Percentiles rank a stretch among this genome's conserved stretches.
Conservation (phyloP, 371 early-diverging fungal species). For the Apophysomyces elegans region DNA sequence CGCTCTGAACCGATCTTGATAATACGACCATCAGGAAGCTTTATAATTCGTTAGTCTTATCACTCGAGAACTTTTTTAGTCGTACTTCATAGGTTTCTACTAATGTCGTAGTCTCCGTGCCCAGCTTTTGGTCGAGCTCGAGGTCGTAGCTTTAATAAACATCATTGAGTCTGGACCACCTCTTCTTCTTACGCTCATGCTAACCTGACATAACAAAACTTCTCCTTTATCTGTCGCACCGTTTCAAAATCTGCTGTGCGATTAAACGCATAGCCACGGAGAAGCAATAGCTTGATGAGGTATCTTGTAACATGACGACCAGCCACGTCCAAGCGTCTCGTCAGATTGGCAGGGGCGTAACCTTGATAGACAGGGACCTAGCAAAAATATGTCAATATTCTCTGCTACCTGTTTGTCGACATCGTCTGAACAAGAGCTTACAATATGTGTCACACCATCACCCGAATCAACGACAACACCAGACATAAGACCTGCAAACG, state of each 20-base stretch:
- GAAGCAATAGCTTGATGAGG: slow-evolving; percentile 91
- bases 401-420: not conserved
- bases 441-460: slow-evolving; percentile 98
- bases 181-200: not conserved
- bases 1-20: slow-evolving; percentile 98
- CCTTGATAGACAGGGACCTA: slow-evolving; percentile 94
- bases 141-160: slow-evolving; percentile 81
- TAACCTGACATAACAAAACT: slow-evolving; percentile 95
- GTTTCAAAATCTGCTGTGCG: slow-evolving; percentile 98
- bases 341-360: slow-evolving; percentile 90
- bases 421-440: slow-evolving; percentile 20
- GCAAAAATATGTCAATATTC: not conserved
- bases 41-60: not conserved
- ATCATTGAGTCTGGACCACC: not conserved
- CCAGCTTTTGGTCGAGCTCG: slow-evolving; percentile 91
- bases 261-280: slow-evolving; percentile 96
- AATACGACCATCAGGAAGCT: slow-evolving; percentile 97
- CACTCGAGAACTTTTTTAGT: not conserved
- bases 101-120: slow-evolving; percentile 94
- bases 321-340: slow-evolving; percentile 93
- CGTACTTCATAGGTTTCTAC: slow-evolving; percentile 92
- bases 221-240: slow-evolving; percentile 96
- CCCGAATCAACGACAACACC: slow-evolving; percentile 98
- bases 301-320: slow-evolving; percentile 97
- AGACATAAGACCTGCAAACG: slow-evolving; percentile 78